These are phyloP conservation scores for Colletotrichum orchidophilum DNA, from an alignment of 2,329 filamentous ascomycete genomes.

Conservation along the genomic window DNA sequence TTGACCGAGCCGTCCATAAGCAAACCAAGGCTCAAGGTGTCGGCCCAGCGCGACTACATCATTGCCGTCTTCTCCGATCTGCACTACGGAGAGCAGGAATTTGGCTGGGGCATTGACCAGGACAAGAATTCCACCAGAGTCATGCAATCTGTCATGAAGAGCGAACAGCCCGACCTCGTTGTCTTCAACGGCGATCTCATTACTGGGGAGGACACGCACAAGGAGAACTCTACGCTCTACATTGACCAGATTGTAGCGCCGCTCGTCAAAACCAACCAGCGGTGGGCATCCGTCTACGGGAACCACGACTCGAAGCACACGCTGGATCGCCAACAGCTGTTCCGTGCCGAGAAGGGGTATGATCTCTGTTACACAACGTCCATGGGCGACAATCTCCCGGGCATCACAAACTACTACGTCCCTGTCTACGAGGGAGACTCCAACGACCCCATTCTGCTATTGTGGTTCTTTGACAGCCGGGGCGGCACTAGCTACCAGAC, in stretches of 20 bases:
- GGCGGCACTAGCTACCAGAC: constrained; percentile 52
- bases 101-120: constrained; percentile 47
- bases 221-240: constrained; percentile 58
- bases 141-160: constrained; percentile 57
- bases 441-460: constrained; percentile 44
- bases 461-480: constrained; percentile 68
- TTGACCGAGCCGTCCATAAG: constrained; percentile 28
- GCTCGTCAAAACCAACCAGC: constrained; percentile 53
- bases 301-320: constrained; percentile 67
- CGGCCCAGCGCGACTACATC: constrained; percentile 28
- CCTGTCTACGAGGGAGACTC: constrained; percentile 32
- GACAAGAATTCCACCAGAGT: constrained; percentile 57
- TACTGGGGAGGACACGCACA: constrained; percentile 64
- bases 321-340: constrained; percentile 49
- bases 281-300: constrained; percentile 68
- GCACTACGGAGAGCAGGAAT: constrained; percentile 62
- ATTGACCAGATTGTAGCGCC: constrained; percentile 59
- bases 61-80: constrained; percentile 62
- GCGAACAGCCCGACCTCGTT: constrained; percentile 59
- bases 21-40: constrained; percentile 21
- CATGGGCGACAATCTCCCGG: constrained; percentile 30
- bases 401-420: constrained; percentile 36
- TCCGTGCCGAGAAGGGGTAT: constrained; percentile 64
- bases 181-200: constrained; percentile 72
- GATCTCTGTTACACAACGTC: constrained; percentile 55